phyloP scores from a whole-genome alignment of 2,329 filamentous ascomycete species.

The Apiospora hydei region DNA sequence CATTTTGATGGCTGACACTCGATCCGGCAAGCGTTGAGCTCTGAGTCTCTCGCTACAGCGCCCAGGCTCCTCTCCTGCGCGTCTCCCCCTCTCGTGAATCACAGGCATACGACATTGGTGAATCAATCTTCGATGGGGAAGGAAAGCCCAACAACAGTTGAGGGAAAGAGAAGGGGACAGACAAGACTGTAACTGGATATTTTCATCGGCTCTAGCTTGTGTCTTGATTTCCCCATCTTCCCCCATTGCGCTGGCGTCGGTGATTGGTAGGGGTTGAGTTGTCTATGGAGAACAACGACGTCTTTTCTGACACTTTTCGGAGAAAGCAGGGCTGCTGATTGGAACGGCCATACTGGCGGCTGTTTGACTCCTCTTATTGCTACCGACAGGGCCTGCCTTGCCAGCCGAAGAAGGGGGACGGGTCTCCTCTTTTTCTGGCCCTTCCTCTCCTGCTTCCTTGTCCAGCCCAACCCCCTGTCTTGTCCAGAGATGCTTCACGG shows the following conservation, averaged over 20 bases:
- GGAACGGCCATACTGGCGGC: constrained; percentile 18
- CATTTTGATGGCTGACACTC: background rate
- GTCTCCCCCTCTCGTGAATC: background rate
- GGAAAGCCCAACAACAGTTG: background rate
- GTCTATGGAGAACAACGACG: constrained; percentile 10
- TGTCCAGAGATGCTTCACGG: background rate
- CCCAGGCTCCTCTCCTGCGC: background rate
- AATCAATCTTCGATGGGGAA: background rate
- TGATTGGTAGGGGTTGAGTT: constrained; percentile 1
- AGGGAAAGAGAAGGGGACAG: background rate
- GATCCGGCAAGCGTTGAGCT: background rate
- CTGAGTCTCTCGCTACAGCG: constrained; percentile 10
- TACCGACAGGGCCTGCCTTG: constrained; percentile 14
- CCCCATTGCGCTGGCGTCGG: background rate
- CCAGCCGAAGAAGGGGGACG: background rate
- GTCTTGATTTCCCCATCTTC: background rate
- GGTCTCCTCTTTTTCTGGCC: constrained; percentile 4
- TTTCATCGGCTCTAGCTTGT: background rate
- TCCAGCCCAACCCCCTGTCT: background rate
- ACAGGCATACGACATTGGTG: background rate
- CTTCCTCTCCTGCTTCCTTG: too few relatives aligned
- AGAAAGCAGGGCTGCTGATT: constrained; percentile 23
- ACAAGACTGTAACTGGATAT: background rate
- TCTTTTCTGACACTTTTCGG: constrained; percentile 12
- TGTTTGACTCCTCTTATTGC: constrained; percentile 10